Conservation (phyloP, 345 rosid species). For the Microcos paniculata region DNA sequence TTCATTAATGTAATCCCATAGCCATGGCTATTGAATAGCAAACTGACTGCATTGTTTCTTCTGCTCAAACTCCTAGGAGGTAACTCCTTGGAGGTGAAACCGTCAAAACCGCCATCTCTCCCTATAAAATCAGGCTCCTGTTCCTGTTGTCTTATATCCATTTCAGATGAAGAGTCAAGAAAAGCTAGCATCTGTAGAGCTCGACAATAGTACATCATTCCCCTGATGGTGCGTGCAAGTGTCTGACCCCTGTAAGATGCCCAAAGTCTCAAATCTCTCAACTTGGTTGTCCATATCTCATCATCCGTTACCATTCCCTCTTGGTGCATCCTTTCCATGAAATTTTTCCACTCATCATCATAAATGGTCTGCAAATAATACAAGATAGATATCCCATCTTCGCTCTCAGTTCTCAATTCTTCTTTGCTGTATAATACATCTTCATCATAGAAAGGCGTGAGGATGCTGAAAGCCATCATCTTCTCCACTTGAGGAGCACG, state of each 20-base stretch:
- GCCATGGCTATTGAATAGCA: conserved; percentile 71
- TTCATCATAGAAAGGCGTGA: conserved; percentile 90
- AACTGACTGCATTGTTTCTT: conserved; percentile 50
- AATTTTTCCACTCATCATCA: conserved; percentile 91
- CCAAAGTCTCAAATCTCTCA: conserved; percentile 94
- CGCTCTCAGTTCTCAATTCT: conserved; percentile 75
- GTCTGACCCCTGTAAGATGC: conserved; percentile 99
- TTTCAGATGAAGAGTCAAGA: conserved; percentile 91
- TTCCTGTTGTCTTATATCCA: conserved; percentile 72
- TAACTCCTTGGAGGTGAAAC: conserved; percentile 37
- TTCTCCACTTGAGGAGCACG: conserved; percentile 97
- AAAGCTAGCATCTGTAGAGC: conserved; percentile 92
- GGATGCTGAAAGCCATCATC: conserved; percentile 92
- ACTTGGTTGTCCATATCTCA: conserved; percentile 72
- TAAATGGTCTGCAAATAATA: conserved; percentile 92
- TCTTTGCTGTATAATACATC: conserved; percentile 86
- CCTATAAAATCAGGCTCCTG: conserved; percentile 73
- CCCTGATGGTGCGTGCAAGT: conserved; percentile 90
- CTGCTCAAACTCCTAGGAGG: conserved; percentile 60
- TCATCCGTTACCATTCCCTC: conserved; percentile 71
- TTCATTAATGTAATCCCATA: conserved; percentile 88
- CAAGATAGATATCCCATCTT: conserved; percentile 86
- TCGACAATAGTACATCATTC: conserved; percentile 96
- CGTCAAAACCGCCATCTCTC: conserved; percentile 38
- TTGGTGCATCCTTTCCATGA: conserved; percentile 83